phyloP scores from a whole-genome alignment of 441 rosid species.

The Capsella rubella region DNA sequence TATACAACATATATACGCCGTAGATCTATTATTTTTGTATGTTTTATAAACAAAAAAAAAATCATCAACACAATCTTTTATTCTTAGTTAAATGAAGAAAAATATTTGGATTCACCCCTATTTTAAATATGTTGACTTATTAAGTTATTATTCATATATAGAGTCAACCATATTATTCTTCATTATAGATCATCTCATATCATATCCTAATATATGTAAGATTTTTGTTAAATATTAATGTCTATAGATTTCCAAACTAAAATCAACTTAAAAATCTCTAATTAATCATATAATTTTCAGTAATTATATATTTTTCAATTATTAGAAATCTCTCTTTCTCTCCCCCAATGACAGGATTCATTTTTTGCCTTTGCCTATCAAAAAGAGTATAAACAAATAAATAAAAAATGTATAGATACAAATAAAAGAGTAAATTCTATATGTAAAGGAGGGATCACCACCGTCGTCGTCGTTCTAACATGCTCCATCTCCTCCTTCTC shows the following conservation, averaged over 20 bases:
- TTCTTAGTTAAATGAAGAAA: neutral
- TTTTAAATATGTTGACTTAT: neutral
- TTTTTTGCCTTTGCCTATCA: neutral
- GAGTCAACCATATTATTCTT: neutral
- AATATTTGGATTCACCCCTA: neutral
- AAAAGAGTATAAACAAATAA: no score
- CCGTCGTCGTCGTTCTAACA: constrained; percentile 45
- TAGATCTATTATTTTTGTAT: neutral
- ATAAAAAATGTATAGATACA: constrained; percentile 25
- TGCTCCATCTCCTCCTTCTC: constrained; percentile 56
- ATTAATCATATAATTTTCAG: neutral
- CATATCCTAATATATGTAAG: neutral
- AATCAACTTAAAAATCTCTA: neutral
- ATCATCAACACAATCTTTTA: neutral
- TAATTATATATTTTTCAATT: neutral
- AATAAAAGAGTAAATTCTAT: neutral
- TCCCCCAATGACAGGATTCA: neutral
- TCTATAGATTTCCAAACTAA: neutral
- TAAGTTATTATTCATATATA: no score
- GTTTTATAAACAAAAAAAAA: neutral
- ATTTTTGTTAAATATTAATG: neutral
- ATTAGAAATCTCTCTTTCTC: neutral
- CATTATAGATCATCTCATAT: neutral
- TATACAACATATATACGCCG: neutral
- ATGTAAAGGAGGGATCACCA: constrained; percentile 31